phyloP scores from a whole-genome alignment of 2,329 filamentous ascomycete genomes.

The Pseudogymnoascus sp. region DNA sequence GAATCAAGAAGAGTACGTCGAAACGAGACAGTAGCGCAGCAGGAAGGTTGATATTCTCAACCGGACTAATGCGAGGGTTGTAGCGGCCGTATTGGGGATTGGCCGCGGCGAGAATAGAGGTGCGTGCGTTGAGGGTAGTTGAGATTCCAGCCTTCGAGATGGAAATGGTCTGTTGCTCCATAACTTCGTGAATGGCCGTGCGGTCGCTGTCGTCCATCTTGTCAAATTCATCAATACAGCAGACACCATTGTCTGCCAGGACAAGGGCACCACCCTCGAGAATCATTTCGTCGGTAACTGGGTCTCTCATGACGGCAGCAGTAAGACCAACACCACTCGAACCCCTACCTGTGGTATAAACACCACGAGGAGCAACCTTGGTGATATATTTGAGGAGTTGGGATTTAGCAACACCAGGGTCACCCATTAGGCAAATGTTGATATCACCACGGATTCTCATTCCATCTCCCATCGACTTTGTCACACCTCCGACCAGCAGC shows the following conservation, averaged over 20 bases:
- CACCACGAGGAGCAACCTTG: conserved; percentile 85
- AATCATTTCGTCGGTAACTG: conserved; percentile 70
- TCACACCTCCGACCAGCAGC: conserved; percentile 89
- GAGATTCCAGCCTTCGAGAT: conserved; percentile 91
- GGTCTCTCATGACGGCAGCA: conserved; percentile 72
- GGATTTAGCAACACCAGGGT: conserved; percentile 98
- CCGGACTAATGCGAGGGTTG: conserved; percentile 92
- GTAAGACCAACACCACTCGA: conserved; percentile 76
- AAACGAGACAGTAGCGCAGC: conserved; percentile 94
- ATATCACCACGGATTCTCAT: conserved; percentile 99
- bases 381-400: conserved; percentile 97
- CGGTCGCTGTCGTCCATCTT: conserved; percentile 76
- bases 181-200: conserved; percentile 78
- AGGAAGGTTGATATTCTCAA: conserved; percentile 99
- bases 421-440: conserved; percentile 98
- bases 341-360: conserved; percentile 75
- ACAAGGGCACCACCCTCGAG: conserved; percentile 74
- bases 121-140: conserved; percentile 91
- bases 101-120: conserved; percentile 89
- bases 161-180: conserved; percentile 81
- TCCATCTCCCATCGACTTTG: conserved; percentile 92
- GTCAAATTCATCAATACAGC: conserved; percentile 79
- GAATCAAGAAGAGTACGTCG: conserved; percentile 90
- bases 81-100: conserved; percentile 97
- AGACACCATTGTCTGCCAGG: conserved; percentile 72